phyloP scores from a whole-genome alignment of 768 basidiomycete genomes.

The Pleurotus citrinopileatus region DNA sequence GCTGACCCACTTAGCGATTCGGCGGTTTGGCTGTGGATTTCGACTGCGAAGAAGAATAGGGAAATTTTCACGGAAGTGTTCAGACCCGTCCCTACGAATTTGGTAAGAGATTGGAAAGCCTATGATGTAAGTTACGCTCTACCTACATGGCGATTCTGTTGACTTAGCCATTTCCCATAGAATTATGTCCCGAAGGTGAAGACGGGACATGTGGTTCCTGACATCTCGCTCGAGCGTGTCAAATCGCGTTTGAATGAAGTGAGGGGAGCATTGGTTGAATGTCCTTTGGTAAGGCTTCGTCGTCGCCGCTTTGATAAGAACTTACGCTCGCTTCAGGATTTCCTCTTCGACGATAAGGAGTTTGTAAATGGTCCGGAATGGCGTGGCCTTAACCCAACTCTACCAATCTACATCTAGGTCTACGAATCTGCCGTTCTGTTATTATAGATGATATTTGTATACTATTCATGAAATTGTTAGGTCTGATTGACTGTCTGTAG shows the following conservation, averaged over 20 bases:
- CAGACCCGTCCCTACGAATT: conserved; percentile 81
- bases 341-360: conserved; percentile 77
- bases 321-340: conserved; percentile 54
- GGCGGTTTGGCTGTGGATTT: conserved; percentile 57
- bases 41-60: conserved; percentile 76
- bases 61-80: conserved; percentile 87
- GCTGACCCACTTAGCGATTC: conserved; percentile 75
- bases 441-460: too few species aligned
- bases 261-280: conserved; percentile 71
- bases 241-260: conserved; percentile 74
- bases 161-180: conserved; percentile 34
- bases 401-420: conserved; percentile 73
- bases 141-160: neutral
- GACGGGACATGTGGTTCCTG: conserved; percentile 78
- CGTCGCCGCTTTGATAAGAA: neutral
- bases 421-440: neutral
- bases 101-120: conserved; percentile 72
- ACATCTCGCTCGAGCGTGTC: conserved; percentile 60
- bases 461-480: too few species aligned
- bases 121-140: conserved; percentile 57
- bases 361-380: conserved; percentile 72
- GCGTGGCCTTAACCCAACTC: conserved; percentile 69
- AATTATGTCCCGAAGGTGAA: conserved; percentile 73
- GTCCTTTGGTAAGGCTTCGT: conserved; percentile 53
- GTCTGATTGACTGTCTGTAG: too few species aligned